A percentile compares a stretch with the other conserved stretches of the same genome.
Conservation (phyloP, 2,329 filamentous ascomycete species). For the Alternaria sp. region DNA sequence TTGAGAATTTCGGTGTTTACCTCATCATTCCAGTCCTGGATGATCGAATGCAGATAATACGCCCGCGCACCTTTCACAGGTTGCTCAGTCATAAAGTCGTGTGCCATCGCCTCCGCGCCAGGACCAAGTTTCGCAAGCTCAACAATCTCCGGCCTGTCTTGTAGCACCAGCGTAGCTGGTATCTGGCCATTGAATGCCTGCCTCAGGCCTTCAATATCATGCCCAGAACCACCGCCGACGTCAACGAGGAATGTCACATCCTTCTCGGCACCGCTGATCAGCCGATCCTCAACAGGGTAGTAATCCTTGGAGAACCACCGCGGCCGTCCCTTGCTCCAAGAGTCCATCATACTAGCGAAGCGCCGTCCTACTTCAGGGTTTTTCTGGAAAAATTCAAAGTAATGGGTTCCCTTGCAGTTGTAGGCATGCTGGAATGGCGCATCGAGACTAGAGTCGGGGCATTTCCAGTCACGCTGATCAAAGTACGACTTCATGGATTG, state of each 20-base stretch:
- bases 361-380: slow-evolving; percentile 32
- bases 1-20: slow-evolving; percentile 33
- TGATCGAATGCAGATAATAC: slow-evolving; percentile 41
- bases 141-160: slow-evolving; percentile 35
- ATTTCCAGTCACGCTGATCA: slow-evolving; percentile 23
- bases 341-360: slow-evolving; percentile 41
- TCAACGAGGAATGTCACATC: slow-evolving; percentile 32
- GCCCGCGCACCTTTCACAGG: slow-evolving; percentile 45
- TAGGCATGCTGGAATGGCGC: slow-evolving; percentile 34
- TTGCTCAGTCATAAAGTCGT: slow-evolving; percentile 47
- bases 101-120: slow-evolving; percentile 39
- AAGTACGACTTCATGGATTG: slow-evolving; percentile 29
- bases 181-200: slow-evolving; percentile 24
- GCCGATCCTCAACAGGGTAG: slow-evolving; percentile 35
- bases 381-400: slow-evolving; percentile 36
- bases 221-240: slow-evolving; percentile 34
- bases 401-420: slow-evolving; percentile 27
- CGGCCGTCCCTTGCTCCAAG: slow-evolving; percentile 36
- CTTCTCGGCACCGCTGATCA: slow-evolving; percentile 26
- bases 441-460: slow-evolving; percentile 25
- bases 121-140: slow-evolving; percentile 29
- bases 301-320: slow-evolving; percentile 32
- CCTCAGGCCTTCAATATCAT: slow-evolving; percentile 33
- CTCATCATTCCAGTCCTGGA: slow-evolving; percentile 42
- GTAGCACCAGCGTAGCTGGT: slow-evolving; percentile 31